Base-by-base conservation (phyloP, 2,329 filamentous ascomycete genomes). In the Microdochium bolleyi region DNA sequence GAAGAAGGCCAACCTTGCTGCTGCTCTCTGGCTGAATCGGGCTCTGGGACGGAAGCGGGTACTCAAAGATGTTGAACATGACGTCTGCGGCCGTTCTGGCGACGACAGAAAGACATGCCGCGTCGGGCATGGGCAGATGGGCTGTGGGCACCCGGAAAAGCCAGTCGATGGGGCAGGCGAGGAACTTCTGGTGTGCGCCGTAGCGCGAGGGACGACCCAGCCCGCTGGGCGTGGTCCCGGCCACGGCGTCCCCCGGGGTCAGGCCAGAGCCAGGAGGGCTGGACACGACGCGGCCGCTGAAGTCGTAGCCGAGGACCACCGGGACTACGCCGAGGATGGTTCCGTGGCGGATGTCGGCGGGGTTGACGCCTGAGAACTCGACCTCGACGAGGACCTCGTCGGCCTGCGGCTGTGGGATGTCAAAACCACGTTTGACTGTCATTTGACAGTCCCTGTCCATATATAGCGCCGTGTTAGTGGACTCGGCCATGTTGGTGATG, bases 1-100 rank as follows among this genome's bases (percentile, higher is more conserved):
- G 53, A 7, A 70, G 7, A 1, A 60, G 59, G 7, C 62, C 54
- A 1, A 52, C 53, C 5, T 52, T 54, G 7, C 55, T 49, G 41
- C 7, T 24, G 41, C n/a, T 13, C 7, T 21, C 41, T 46, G 21
- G 8, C 41, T 46, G n/a, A 24, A 22, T 24, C n/a, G 41, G n/a
- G 41, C 9, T 54, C 27, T 1, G 56, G n/a, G 10, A 49, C 48
- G 53, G 52, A 2, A 44, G 50, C 0, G 58, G 56, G 14, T 56
- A 51, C 0, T 56, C 56, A 7, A 62, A 54, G 22, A 57, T 49
- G 34, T 60, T 59, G 51, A 58, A 57, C 3, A 62, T 49, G 4
- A 51, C 60, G 27, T 62, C 58, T 1, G 61, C 56, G 4, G 61
- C 61, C 0, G 60, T 62, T 9, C 52, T 32, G 5, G 54, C 32